A percentile compares a stretch with the other conserved stretches of the same genome.
Evolutionary conservation across 2,329 filamentous ascomycete species (phyloP).

Genomic region (Scedosporium minutisporum): DNA sequence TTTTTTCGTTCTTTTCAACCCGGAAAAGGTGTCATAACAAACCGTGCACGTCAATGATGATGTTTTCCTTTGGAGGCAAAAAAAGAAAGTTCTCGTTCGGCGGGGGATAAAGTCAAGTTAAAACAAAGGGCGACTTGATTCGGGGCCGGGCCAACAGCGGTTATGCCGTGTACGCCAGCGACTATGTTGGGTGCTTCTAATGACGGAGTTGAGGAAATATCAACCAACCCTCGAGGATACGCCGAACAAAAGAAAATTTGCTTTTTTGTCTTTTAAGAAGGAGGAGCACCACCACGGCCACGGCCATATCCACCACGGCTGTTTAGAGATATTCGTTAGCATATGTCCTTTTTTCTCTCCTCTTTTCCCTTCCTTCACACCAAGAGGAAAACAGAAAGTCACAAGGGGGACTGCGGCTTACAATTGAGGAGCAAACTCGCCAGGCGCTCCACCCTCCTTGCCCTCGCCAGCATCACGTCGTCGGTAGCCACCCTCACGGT

Average conservation of each 20-base stretch:
- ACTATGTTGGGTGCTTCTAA: constrained; percentile 1
- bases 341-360: neutral
- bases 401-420: constrained; percentile 32
- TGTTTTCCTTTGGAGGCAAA: neutral
- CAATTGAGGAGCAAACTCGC: constrained; percentile 88
- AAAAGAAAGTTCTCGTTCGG: neutral
- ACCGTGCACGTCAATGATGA: neutral
- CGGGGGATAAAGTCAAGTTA: neutral
- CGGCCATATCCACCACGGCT: constrained; percentile 83
- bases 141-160: neutral
- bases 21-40: neutral
- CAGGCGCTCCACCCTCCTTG: constrained; percentile 87
- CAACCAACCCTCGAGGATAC: constrained; percentile 1
- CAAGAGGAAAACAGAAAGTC: constrained; percentile 17
- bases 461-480: constrained; percentile 74
- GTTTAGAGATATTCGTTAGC: constrained; percentile 10
- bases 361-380: too few relatives aligned
- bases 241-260: constrained; percentile 22
- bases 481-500: constrained; percentile 85
- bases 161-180: neutral
- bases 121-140: neutral
- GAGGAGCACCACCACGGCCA: constrained; percentile 66
- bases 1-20: neutral
- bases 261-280: constrained; percentile 42
- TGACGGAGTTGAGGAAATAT: constrained; percentile 13